A percentile compares a stretch with the other conserved stretches of the same genome.
Evolutionary conservation across 2,329 filamentous ascomycete genomes (phyloP).

Genomic region (Hypoxylon sp.): DNA sequence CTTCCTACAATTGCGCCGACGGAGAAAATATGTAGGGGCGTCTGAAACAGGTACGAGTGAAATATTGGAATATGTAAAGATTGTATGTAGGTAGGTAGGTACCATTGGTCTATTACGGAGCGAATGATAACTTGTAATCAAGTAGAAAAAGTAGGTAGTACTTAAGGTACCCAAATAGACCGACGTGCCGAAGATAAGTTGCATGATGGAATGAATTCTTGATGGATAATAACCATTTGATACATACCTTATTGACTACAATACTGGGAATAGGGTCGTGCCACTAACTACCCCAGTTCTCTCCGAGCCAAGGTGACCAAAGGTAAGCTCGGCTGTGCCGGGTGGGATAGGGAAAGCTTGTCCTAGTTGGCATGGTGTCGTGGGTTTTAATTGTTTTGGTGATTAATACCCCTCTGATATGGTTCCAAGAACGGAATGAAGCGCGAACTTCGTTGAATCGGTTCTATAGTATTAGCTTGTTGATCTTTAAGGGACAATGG

Average conservation of each 20-base stretch:
- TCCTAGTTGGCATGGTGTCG: conserved; percentile 10
- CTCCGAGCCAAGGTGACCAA: conserved; percentile 17
- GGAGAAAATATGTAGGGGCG: conserved; percentile 2
- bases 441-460: conserved; percentile 8
- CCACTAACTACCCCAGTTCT: conserved; percentile 37
- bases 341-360: conserved; percentile 26
- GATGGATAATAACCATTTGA: neutral
- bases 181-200: neutral
- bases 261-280: neutral
- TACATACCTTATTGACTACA: neutral
- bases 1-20: conserved; percentile 1
- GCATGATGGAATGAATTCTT: neutral
- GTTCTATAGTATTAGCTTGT: neutral
- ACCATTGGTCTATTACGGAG: conserved; percentile 3
- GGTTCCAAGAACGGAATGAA: neutral
- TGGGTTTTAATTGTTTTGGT: conserved; percentile 14
- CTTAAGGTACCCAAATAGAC: neutral
- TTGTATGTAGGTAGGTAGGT: neutral
- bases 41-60: neutral
- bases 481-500: neutral
- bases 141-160: conserved; percentile 23
- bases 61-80: neutral
- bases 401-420: neutral
- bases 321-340: conserved; percentile 21
- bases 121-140: conserved; percentile 5